Conservation (phyloP, 2,329 filamentous ascomycete species). For the Cladosporium sphaerospermum region DNA sequence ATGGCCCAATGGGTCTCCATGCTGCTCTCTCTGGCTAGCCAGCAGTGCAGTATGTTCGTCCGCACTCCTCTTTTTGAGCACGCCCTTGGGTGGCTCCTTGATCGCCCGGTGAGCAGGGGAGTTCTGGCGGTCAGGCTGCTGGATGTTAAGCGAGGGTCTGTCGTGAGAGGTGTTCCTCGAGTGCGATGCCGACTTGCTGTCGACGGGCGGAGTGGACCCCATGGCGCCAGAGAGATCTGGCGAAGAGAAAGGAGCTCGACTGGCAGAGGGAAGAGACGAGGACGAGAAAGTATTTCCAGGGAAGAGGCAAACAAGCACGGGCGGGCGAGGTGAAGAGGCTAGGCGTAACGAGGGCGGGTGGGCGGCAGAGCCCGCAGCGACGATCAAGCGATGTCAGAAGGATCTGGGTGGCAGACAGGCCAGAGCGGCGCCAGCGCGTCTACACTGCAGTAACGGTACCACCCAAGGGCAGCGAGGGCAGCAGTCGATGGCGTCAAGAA, state of each 20-base stretch:
- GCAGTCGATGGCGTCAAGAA: too few species aligned
- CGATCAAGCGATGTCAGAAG: neutral
- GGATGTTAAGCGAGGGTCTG: constrained; percentile 6
- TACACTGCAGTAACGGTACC: too few species aligned
- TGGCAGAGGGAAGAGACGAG: neutral
- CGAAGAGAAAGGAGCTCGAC: neutral
- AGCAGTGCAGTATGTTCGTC: constrained; percentile 13
- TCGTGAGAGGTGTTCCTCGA: constrained; percentile 3
- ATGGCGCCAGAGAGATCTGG: neutral
- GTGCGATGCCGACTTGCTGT: constrained; percentile 1
- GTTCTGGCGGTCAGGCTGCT: constrained; percentile 3
- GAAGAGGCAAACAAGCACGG: constrained; percentile 1
- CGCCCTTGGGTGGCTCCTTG: constrained; percentile 1
- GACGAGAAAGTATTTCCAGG: neutral
- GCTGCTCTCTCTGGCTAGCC: constrained; percentile 11
- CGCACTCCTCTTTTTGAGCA: constrained; percentile 9
- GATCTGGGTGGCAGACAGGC: too few species aligned
- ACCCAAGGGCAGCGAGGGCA: too few species aligned
- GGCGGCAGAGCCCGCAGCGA: neutral
- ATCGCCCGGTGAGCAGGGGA: neutral
- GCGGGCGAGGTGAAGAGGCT: constrained; percentile 5
- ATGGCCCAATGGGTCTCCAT: neutral
- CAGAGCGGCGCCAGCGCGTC: too few species aligned
- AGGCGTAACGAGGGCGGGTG: constrained; percentile 1
- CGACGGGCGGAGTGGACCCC: neutral